These are phyloP conservation scores for Fomes fomentarius DNA, from an alignment of 1,284 basidiomycete species.

Conservation along the genomic window DNA sequence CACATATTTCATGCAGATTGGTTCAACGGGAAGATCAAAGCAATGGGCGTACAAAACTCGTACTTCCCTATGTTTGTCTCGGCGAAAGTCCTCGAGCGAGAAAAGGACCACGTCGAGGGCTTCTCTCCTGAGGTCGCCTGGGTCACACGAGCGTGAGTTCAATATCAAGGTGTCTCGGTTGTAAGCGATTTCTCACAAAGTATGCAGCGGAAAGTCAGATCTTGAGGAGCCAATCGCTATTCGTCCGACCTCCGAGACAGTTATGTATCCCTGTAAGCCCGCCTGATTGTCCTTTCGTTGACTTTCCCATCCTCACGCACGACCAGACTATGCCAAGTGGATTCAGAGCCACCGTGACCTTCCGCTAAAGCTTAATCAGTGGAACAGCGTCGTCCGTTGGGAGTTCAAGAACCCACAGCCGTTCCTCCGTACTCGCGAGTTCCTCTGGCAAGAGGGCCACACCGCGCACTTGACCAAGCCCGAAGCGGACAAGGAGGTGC, in stretches of 20 bases:
- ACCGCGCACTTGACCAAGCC: constrained; percentile 90
- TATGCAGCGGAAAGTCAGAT: constrained; percentile 81
- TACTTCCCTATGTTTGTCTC: constrained; percentile 99
- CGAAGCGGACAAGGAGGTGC: constrained; percentile 92
- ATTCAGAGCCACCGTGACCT: constrained; percentile 98
- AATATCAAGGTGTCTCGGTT: neutral
- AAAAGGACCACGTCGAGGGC: constrained; percentile 99
- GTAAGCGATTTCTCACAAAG: neutral
- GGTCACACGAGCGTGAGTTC: constrained; percentile 92
- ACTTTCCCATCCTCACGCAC: neutral
- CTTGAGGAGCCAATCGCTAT: constrained; percentile 98
- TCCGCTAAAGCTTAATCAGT: constrained; percentile 97
- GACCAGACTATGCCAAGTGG: constrained; percentile 91
- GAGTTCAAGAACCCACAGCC: constrained; percentile 99
- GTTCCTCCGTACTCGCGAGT: constrained; percentile 98
- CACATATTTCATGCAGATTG: constrained; percentile 58
- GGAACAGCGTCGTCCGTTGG: constrained; percentile 99
- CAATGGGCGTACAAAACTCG: constrained; percentile 94
- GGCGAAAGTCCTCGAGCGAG: constrained; percentile 88
- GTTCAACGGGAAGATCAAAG: constrained; percentile 93
- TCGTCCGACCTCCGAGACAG: constrained; percentile 96
- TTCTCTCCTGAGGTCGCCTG: constrained; percentile 99
- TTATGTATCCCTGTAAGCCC: constrained; percentile 92
- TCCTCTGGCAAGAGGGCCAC: constrained; percentile 99
- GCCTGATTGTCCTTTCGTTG: neutral